Base-by-base conservation (phyloP, 805 yeast genomes). In the Saccharomycopsis schoenii region DNA sequence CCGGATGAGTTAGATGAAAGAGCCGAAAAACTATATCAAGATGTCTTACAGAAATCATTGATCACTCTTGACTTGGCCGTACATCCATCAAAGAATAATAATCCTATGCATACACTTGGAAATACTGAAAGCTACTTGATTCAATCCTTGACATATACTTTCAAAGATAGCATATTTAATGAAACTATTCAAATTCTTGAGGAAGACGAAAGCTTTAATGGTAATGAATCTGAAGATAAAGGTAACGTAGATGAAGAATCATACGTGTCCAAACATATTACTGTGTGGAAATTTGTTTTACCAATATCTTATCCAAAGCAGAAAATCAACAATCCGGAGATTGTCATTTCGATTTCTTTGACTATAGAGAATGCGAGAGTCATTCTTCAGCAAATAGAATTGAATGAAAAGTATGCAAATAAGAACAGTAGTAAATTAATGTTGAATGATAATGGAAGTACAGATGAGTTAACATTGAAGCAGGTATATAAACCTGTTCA, bases 221-320 rank as follows among this genome's bases (percentile, higher is more conserved):
- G 10, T 36, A 6, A 24, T 21, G 21, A n/a, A 14, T 24, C 52
- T 4, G 54, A 10, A 14, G n/a, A 42, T 43, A 43, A 24, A 8
- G 51, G 14, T 14, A 34, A 25, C 47, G 34, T 11, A 36, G 17
- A 10, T 17, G 12, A 47, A 21, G 52, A 47, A 21, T 21, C 24
- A 21, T 42, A 42, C 24, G 25, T 42, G 17, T 19, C 52, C 6
- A 47, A 55, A 12, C 40, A 36, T 29, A 43, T 62, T 12, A 25
- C 66, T 4, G 58, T 65, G n/a, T 65, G 67, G 67, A 65, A 65
- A 37, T 61, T 65, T 50, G 29, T 17, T 6, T 51, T 65, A 21
- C 66, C 67, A 29, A 58, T 65, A 5, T 43, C 61, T 1, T 65
- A 65, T 50, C 67, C 67, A 4, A 65, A 65, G 19, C 41, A 59